Evolutionary conservation across 257 asterid species (phyloP), one percentile per base, ranked within the genome.

Genomic region (Marsdenia floribunda): DNA sequence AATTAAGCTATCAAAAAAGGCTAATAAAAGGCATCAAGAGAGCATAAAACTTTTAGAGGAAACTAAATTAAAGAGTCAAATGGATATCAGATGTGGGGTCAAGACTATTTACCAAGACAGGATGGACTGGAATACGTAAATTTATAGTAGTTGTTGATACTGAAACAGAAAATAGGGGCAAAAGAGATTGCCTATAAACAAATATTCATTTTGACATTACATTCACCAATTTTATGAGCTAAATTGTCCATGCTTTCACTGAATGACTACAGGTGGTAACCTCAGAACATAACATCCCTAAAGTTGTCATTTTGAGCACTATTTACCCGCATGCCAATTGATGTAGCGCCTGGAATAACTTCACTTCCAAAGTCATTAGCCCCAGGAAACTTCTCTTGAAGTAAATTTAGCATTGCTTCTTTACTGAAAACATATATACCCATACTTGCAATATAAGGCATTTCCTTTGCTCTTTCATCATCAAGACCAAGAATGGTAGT

Each of bases 361-460:
- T 93, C 98, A 86, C 98, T 93, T 73, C 98, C 98, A 80, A 93
- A 93, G 82, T 93, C 97, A 44, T 44, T 44, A 6, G 98, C 97
- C 55, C 87, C 89, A 40, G 97, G 98, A 80, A 93, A 93, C 84
- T 85, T 76, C 40, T 89, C 91, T 58, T 88, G 64, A 37, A 93
- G 91, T 75, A 93, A 89, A 80, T 84, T 84, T 71, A 88, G 11
- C 98, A 93, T 93, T 82, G 90, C 98, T 57, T 93, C 89, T 84
- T 93, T 93, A 85, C 98, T 91, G 68, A 93, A 88, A 75, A 93
- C 98, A 83, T 93, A 93, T 78, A 91, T 93, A 44, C 97, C 98
- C 98, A 93, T 89, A 76, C 98, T 93, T 55, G 98, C 98, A 63
- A 93, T 93, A 78, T 44, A 93, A 83, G 98, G 98, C 96, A 88